Percentiles rank a stretch among this genome's conserved stretches.
Conservation (phyloP, 2,329 filamentous ascomycete species). For the Hypoxylon sp. region DNA sequence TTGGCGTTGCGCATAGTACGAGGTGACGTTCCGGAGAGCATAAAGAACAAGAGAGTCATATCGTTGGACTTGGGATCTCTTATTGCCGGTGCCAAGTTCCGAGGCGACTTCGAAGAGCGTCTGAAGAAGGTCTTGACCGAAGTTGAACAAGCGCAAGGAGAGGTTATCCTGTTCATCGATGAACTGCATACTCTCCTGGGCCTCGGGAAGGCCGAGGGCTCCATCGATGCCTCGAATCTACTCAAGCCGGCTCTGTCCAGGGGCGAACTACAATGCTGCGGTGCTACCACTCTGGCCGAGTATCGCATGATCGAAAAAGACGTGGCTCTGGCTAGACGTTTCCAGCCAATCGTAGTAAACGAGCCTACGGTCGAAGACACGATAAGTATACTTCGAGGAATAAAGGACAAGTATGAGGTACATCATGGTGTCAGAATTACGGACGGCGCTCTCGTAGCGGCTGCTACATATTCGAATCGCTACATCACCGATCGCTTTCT, state of each 20-base stretch:
- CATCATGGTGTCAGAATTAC: constrained; percentile 97
- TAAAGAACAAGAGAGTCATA: constrained; percentile 93
- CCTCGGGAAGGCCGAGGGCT: constrained; percentile 92
- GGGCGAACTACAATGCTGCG: constrained; percentile 93
- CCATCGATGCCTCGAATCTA: constrained; percentile 94
- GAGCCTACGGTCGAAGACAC: constrained; percentile 92
- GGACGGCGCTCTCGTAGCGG: constrained; percentile 88
- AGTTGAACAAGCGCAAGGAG: constrained; percentile 86
- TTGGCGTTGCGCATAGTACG: constrained; percentile 87
- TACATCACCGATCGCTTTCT: constrained; percentile 97
- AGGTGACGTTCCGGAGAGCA: constrained; percentile 93
- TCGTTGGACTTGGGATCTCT: constrained; percentile 88
- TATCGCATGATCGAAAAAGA: constrained; percentile 97
- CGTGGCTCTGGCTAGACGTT: constrained; percentile 87
- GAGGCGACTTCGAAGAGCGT: constrained; percentile 95
- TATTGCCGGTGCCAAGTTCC: constrained; percentile 94
- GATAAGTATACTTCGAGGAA: constrained; percentile 92
- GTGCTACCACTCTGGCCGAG: constrained; percentile 91
- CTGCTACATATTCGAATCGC: constrained; percentile 89
- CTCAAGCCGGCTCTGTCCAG: constrained; percentile 92
- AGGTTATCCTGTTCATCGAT: constrained; percentile 94
- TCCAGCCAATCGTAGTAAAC: constrained; percentile 93
- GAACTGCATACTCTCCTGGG: constrained; percentile 92
- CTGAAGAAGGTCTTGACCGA: constrained; percentile 91
- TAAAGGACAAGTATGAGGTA: constrained; percentile 97